A percentile compares a stretch with the other conserved stretches of the same genome.
These are phyloP conservation scores for Septoria petroselini DNA, from an alignment of 2,329 filamentous ascomycete genomes.

Conservation along the genomic window DNA sequence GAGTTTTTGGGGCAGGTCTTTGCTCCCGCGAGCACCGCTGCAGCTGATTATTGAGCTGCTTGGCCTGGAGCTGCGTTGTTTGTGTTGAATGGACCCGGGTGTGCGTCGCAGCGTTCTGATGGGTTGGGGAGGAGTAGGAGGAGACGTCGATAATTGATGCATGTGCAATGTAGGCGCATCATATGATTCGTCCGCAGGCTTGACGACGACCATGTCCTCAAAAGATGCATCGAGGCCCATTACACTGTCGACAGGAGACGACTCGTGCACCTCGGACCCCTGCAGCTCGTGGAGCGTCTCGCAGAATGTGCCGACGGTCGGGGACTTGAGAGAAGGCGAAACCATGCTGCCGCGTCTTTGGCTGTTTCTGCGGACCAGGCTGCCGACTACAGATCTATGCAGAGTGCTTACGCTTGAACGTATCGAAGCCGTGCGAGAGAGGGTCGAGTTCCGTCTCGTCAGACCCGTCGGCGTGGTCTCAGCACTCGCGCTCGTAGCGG, in stretches of 20 bases:
- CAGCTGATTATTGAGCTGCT: neutral
- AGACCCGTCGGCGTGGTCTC: conserved; percentile 24
- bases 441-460: conserved; percentile 21
- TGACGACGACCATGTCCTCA: neutral
- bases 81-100: conserved; percentile 1
- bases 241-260: conserved; percentile 4
- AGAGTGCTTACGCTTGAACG: conserved; percentile 36
- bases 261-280: conserved; percentile 34
- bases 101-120: conserved; percentile 6
- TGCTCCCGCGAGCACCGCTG: no score
- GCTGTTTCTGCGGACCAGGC: conserved; percentile 28
- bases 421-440: conserved; percentile 38
- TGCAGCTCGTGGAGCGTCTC: conserved; percentile 43
- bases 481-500: conserved; percentile 21
- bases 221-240: conserved; percentile 1
- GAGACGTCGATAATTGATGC: conserved; percentile 17
- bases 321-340: conserved; percentile 23
- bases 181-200: conserved; percentile 1
- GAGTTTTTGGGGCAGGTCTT: conserved; percentile 2
- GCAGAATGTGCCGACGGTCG: conserved; percentile 37
- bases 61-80: conserved; percentile 1
- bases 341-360: conserved; percentile 12
- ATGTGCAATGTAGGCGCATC: conserved; percentile 20
- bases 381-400: conserved; percentile 33
- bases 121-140: neutral